Conservation (phyloP, 345 rosid genomes). For the Camelina laxa region DNA sequence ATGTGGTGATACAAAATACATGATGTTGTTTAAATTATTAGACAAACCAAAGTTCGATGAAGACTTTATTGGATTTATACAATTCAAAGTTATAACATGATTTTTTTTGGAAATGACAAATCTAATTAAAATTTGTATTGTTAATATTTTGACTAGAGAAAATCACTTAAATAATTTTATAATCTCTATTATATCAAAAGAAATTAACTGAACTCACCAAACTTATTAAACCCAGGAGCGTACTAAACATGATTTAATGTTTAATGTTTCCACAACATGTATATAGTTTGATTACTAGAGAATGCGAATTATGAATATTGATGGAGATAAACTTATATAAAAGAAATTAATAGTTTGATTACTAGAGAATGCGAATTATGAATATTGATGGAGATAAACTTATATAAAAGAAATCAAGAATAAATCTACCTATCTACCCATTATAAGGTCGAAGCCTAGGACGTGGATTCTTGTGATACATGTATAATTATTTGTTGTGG, state of each 20-base stretch:
- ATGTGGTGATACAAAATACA: not conserved
- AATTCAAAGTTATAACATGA: not conserved
- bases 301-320: not conserved
- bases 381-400: not conserved
- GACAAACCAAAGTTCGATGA: not conserved
- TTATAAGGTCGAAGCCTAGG: not conserved
- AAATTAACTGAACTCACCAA: not conserved
- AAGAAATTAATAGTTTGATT: not conserved
- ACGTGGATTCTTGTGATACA: not conserved
- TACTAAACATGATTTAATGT: not conserved
- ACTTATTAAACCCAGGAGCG: not conserved
- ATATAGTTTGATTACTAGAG: not conserved
- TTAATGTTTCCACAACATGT: not conserved
- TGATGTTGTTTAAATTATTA: not conserved
- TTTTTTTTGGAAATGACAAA: not conserved
- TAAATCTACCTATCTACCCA: not conserved
- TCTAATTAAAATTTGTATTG: not conserved
- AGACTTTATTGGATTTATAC: conserved; percentile 5
- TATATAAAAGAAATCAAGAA: not conserved
- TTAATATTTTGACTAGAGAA: conserved; percentile 8
- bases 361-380: not conserved
- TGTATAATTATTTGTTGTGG: not conserved
- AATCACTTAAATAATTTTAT: not conserved
- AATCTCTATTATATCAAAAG: not conserved
- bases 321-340: not conserved